Evolutionary conservation across 2,329 filamentous ascomycete species (phyloP), one percentile per base, ranked within the genome.

Genomic region (Pseudocercospora vitis): DNA sequence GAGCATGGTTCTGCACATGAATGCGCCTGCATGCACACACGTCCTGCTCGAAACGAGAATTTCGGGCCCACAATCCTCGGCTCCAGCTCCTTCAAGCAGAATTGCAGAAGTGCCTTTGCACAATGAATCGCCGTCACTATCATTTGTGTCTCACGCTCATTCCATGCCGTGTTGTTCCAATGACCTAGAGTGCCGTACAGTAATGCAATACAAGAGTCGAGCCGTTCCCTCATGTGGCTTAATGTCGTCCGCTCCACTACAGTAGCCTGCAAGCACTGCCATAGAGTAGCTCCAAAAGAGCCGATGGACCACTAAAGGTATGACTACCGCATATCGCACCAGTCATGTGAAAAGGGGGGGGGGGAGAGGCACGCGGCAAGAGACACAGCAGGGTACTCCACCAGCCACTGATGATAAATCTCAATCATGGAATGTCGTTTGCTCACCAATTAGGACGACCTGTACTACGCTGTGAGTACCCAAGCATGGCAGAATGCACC

Each of bases 101-200:
- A 48, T 26, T 48, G 46, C 46, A 45, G 26, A 45, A 45, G 42
- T 31, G 42, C 24, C n/a, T 48, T 48, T 37, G 28, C 46, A 37
- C 3, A 14, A 11, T 12, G 16, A 29, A 29, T 14, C 44, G 21
- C 1, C 21, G 11, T 47, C 18, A n/a, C 14, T 47, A n/a, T n/a
- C n/a, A n/a, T n/a, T n/a, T n/a, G n/a, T n/a, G n/a, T n/a, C n/a
- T n/a, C n/a, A n/a, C n/a, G n/a, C 26, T 32, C 31, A n/a, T 21
- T 26, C 8, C 16, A 23, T 29, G 45, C 40, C 40, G 23, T 45
- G 40, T 18, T 29, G 40, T 45, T 23, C 37, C 12, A 40, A 40
- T 40, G 23, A 8, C 19, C 37, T 40, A 40, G 35, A 18, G 35
- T 39, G 35, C 35, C 35, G 35, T 39, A 39, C 35, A 39, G 37